Evolutionary conservation across 441 rosid genomes (phyloP).

Genomic region (Monsonia emarginata): DNA sequence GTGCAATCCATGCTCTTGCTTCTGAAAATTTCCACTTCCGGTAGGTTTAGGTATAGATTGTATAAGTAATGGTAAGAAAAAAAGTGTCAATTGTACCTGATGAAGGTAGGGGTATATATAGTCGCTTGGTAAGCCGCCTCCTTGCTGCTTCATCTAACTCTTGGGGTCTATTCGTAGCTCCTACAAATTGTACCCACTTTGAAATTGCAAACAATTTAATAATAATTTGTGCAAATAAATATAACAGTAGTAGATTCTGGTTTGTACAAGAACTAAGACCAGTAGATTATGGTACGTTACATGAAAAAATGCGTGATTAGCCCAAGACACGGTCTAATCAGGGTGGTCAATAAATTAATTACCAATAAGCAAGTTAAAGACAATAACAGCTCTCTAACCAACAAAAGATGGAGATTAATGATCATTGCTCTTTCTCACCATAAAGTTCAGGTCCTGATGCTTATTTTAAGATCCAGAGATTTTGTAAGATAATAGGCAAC

Average conservation of each 20-base stretch:
- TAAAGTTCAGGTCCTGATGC: not conserved
- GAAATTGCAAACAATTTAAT: not conserved
- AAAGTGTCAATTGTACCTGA: slow-evolving; percentile 38
- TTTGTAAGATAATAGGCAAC: too few species aligned
- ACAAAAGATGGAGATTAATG: not conserved
- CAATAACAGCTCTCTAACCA: not conserved
- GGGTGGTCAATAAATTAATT: not conserved
- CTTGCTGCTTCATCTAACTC: slow-evolving; percentile 97
- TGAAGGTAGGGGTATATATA: slow-evolving; percentile 87
- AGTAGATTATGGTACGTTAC: not conserved
- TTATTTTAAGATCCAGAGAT: too few species aligned
- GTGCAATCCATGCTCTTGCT: slow-evolving; percentile 87
- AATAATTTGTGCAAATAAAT: not conserved
- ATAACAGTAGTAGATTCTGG: not conserved
- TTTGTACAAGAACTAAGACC: not conserved
- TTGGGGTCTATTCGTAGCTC: slow-evolving; percentile 96
- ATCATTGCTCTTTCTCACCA: not conserved
- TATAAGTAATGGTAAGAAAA: slow-evolving; percentile 14
- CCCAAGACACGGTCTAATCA: not conserved
- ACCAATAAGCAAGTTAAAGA: not conserved
- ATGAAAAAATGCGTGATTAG: not conserved
- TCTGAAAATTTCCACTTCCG: slow-evolving; percentile 33
- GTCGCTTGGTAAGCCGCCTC: slow-evolving; percentile 82
- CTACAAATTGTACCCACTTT: slow-evolving; percentile 28
- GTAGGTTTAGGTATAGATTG: slow-evolving; percentile 14